Conservation (phyloP, 2,329 filamentous ascomycete species). For the Leptographium galeiforme region DNA sequence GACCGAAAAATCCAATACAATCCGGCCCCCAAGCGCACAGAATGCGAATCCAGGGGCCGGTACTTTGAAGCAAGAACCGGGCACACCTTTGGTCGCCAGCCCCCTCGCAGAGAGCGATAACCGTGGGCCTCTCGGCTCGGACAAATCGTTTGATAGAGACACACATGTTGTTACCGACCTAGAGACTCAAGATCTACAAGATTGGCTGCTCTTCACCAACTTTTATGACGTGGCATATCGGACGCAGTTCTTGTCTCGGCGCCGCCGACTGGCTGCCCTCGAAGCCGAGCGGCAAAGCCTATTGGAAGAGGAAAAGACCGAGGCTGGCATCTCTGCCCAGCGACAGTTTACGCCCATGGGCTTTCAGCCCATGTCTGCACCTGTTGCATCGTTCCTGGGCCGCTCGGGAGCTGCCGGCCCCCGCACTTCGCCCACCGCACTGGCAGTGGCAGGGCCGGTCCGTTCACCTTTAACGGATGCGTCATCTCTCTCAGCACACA, state of each 20-base stretch:
- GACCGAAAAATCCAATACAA: too few species aligned
- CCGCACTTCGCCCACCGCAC: neutral
- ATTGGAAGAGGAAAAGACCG: neutral
- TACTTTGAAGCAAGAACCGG: neutral
- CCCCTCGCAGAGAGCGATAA: neutral
- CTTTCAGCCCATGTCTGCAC: neutral
- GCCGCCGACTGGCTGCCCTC: slow-evolving; percentile 2
- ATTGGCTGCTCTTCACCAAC: slow-evolving; percentile 9
- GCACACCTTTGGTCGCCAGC: neutral
- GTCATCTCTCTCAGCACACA: neutral
- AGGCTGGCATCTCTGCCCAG: neutral
- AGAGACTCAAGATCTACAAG: slow-evolving; percentile 3
- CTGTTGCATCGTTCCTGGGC: neutral
- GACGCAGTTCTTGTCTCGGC: slow-evolving; percentile 1
- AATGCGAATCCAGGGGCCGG: too few species aligned
- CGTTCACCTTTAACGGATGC: neutral
- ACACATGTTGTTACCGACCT: neutral
- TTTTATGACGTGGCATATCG: slow-evolving; percentile 3
- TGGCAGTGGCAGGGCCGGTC: neutral
- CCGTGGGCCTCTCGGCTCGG: neutral
- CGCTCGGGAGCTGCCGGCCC: neutral
- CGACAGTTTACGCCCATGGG: neutral
- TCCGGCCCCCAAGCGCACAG: too few species aligned
- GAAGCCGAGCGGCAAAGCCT: neutral
- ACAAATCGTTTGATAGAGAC: neutral